phyloP scores from a whole-genome alignment of 1,284 basidiomycete species.

The Cryptococcus depauperatus region DNA sequence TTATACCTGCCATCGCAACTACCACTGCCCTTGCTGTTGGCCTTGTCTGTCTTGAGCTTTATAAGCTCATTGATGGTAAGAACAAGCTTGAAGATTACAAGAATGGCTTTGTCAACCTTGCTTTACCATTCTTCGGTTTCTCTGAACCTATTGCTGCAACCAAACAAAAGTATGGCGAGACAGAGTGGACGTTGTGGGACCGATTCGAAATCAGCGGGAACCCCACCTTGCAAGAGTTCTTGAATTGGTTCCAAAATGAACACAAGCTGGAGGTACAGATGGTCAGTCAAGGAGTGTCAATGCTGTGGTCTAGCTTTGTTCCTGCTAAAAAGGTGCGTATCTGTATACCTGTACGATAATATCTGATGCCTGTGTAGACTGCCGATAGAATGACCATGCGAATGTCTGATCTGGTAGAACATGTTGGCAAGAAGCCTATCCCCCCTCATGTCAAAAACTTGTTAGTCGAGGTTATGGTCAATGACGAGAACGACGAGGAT shows the following conservation, averaged over 20 bases:
- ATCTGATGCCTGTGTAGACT: constrained; percentile 50
- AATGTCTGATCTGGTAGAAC: constrained; percentile 84
- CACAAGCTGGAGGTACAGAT: constrained; percentile 87
- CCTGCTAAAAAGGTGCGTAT: constrained; percentile 73
- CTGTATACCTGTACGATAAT: background rate
- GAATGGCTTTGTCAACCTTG: constrained; percentile 97
- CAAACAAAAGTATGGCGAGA: constrained; percentile 77
- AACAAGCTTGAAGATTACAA: constrained; percentile 89
- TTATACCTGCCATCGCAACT: constrained; percentile 98
- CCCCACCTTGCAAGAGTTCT: constrained; percentile 78
- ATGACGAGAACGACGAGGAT: constrained; percentile 74
- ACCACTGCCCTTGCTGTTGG: constrained; percentile 94
- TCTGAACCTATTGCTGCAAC: constrained; percentile 92
- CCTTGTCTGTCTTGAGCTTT: constrained; percentile 90
- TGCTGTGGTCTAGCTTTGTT: constrained; percentile 93
- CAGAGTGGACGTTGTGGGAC: constrained; percentile 98
- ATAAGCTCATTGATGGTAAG: constrained; percentile 97
- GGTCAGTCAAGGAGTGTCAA: constrained; percentile 94
- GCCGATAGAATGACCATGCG: constrained; percentile 80
- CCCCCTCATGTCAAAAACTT: constrained; percentile 70
- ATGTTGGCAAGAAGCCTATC: constrained; percentile 87
- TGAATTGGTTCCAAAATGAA: constrained; percentile 73
- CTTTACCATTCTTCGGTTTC: constrained; percentile 98
- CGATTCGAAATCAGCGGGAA: constrained; percentile 88
- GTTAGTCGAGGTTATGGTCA: constrained; percentile 89